Evolutionary conservation across 2,329 filamentous ascomycete genomes (phyloP), one percentile per base, ranked within the genome.

Genomic region (Aspergillus alliaceus): DNA sequence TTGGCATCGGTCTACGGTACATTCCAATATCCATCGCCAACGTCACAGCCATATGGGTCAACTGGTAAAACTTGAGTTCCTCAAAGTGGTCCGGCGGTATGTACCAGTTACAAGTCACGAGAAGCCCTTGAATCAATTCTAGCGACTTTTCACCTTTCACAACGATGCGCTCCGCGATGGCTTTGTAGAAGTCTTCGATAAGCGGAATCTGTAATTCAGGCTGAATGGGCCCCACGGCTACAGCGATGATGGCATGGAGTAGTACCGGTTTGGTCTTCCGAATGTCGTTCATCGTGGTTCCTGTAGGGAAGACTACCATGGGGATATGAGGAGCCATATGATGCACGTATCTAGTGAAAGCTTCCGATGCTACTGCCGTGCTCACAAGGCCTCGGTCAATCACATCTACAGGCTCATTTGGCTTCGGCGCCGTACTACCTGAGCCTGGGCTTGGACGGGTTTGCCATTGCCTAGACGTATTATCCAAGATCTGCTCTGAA

Each of bases 51-150:
- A 91, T 86, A 71, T 96, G 90, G 46, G 91, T 86, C 63, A 95
- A 83, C 76, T 93, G 90, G 75, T 95, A 96, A 72, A 95, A 96
- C 70, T 95, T 95, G 68, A 93, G 85, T 75, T 95, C 89, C 67
- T 96, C 90, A 58, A 90, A 90, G 65, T 90, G 84, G 63, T 93
- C 87, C 0, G 91, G 91, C 15, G 91, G 90, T 71, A 86, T 87
- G 72, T 96, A 96, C 90, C 91, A 96, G 20, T 92, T 83, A n/a
- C 88, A 86, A 6, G 86, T 81, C 3, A 96, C 79, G 57, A 90
- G 83, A 39, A 96, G 77, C 1, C 90, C 85, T 75, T 96, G 92
- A 8, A 96, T 85, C 6, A 96, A 79, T 72, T 96, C 92, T 18
- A 96, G 75, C 34, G 85, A 90, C 78, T 96, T 96, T 65, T 91